Evolutionary conservation across 257 asterid genomes (phyloP), one percentile per base, ranked within the genome.

Genomic region (Plantago ovata): DNA sequence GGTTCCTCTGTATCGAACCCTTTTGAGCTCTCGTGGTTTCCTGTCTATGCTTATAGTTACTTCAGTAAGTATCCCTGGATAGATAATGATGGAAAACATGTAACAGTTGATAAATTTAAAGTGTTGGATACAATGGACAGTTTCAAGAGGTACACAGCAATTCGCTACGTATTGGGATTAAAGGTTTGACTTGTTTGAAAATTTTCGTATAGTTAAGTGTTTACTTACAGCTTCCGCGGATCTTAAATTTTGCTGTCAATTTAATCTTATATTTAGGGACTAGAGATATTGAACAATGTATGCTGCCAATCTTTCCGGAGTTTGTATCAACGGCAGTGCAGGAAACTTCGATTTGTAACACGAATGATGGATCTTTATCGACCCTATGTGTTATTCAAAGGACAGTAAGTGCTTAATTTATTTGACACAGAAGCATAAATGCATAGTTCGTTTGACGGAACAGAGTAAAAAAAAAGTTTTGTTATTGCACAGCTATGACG

Each of bases 1-100:
- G 96, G 98, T 22, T 79, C 95, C 0, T 91, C 98, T 0, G 71
- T 85, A 45, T 73, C 89, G 16, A 87, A 91, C 68, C 98, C 98
- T 1, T 1, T 91, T 23, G 69, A 53, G 10, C 57, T 57, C 10
- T 41, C 64, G 7, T 9, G 16, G 5, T 22, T 82, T 63, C 92
- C 78, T 64, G 83, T 81, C 16, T 75, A 10, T 21, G 86, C 77
- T 0, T 63, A 63, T 3, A 68, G 58, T 7, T 80, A 85, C 76
- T 87, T 91, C 80, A 59, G 40, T 4, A 72, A 70, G 52, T 72
- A 85, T 2, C 48, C 79, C 0, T 76, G 73, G 75, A 65, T 72
- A 2, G 45, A 67, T 23, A 69, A 62, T 13, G 43, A 77, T 3
- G 82, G 82, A 20, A 77, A 72, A 36, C 72, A 72, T 1, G 69